Evolutionary conservation across 768 basidiomycete genomes (phyloP).

Genomic region (Chalciporus chontae): DNA sequence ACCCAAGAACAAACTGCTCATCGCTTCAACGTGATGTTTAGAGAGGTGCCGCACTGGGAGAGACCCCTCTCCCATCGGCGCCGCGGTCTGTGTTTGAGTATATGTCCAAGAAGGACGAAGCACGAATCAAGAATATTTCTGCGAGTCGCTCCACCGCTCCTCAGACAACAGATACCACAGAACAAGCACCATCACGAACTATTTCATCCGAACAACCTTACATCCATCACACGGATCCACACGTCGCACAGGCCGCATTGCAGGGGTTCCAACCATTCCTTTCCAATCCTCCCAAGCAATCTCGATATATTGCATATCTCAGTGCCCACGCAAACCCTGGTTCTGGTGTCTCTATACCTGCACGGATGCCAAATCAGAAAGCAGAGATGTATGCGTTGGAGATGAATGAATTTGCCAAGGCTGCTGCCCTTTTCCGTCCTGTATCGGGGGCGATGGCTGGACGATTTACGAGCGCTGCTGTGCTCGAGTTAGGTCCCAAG

Average conservation of each 20-base stretch:
- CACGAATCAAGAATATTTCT: constrained; percentile 68
- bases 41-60: constrained; percentile 84
- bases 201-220: constrained; percentile 31
- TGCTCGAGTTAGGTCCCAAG: constrained; percentile 63
- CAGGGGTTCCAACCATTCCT: constrained; percentile 89
- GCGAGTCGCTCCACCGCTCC: constrained; percentile 25
- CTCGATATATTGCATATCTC: constrained; percentile 82
- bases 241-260: constrained; percentile 82
- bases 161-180: constrained; percentile 25
- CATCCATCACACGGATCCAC: constrained; percentile 66
- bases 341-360: constrained; percentile 43
- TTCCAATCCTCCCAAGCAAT: constrained; percentile 71
- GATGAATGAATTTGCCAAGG: constrained; percentile 79
- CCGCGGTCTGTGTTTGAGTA: constrained; percentile 91
- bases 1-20: background rate
- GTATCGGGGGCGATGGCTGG: constrained; percentile 90
- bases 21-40: constrained; percentile 30
- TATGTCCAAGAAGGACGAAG: constrained; percentile 87
- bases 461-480: constrained; percentile 81
- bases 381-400: constrained; percentile 77
- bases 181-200: constrained; percentile 20
- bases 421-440: constrained; percentile 89
- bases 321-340: constrained; percentile 59
- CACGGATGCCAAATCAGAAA: constrained; percentile 53
- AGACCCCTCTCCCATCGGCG: constrained; percentile 63